phyloP scores from a whole-genome alignment of 768 basidiomycete species.

The Xerocomus brunneocitrinus region DNA sequence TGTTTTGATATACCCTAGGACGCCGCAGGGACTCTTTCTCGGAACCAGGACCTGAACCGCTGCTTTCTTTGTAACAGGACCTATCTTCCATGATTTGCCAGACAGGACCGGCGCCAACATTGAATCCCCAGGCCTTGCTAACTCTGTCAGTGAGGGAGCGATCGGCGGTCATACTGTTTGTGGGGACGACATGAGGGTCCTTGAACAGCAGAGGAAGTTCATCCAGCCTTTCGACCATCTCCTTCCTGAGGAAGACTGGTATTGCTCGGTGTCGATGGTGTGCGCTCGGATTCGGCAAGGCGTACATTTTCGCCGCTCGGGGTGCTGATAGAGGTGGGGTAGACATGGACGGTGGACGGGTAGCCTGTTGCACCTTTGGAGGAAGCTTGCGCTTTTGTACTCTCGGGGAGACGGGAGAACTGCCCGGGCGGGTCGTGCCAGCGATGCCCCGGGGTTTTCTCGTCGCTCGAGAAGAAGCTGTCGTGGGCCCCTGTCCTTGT shows the following conservation, averaged over 20 bases:
- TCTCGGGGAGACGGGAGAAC: constrained; percentile 5
- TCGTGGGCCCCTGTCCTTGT: constrained; percentile 10
- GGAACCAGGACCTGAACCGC: constrained; percentile 19
- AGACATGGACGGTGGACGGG: constrained; percentile 3
- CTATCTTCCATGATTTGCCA: constrained; percentile 80
- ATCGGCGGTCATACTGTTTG: constrained; percentile 54
- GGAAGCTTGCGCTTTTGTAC: constrained; percentile 21
- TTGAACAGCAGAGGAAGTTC: constrained; percentile 48
- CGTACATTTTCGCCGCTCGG: constrained; percentile 42
- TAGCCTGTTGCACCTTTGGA: constrained; percentile 7
- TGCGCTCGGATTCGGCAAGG: constrained; percentile 58
- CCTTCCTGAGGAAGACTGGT: constrained; percentile 50
- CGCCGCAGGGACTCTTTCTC: constrained; percentile 48
- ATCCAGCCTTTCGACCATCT: constrained; percentile 55
- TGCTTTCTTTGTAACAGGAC: constrained; percentile 70
- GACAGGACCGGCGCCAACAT: constrained; percentile 69
- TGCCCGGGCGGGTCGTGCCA: neutral
- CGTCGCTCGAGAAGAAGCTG: constrained; percentile 1
- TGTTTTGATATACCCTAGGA: constrained; percentile 52
- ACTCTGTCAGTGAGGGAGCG: constrained; percentile 47
- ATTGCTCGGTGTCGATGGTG: constrained; percentile 72
- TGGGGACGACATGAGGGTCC: constrained; percentile 37
- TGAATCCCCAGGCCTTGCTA: constrained; percentile 68
- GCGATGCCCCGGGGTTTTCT: neutral
- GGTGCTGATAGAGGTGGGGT: constrained; percentile 3